Evolutionary conservation across 495 filamentous ascomycete species (phyloP).

Genomic region (Lepidopterella palustris): DNA sequence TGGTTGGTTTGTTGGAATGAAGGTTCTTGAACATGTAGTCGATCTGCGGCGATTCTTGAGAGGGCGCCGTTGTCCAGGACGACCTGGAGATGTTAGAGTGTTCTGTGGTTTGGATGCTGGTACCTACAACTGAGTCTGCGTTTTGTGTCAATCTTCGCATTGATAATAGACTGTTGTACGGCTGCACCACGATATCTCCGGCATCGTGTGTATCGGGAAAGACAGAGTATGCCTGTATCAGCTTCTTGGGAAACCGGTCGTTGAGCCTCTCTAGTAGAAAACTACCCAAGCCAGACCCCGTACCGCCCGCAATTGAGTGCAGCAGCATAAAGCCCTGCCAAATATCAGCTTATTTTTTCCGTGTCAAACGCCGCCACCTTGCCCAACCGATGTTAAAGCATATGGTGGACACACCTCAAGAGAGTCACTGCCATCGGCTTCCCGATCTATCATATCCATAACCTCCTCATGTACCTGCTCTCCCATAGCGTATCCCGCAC

Average conservation of each 20-base stretch:
- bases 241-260: slow-evolving; percentile 95
- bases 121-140: slow-evolving; percentile 78
- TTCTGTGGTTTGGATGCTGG: background rate
- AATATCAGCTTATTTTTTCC: background rate
- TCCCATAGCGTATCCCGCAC: slow-evolving; percentile 86
- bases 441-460: slow-evolving; percentile 98
- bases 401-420: slow-evolving; percentile 56
- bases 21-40: slow-evolving; percentile 86
- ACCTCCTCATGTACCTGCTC: slow-evolving; percentile 92
- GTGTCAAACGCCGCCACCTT: too few relatives aligned
- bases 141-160: slow-evolving; percentile 90
- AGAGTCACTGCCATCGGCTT: slow-evolving; percentile 95
- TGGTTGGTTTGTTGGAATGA: slow-evolving; percentile 98
- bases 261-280: slow-evolving; percentile 96
- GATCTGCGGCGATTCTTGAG: slow-evolving; percentile 87
- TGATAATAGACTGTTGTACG: slow-evolving; percentile 91
- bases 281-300: slow-evolving; percentile 87
- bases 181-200: slow-evolving; percentile 90
- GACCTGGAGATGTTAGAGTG: slow-evolving; percentile 43
- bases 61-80: slow-evolving; percentile 94
- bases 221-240: slow-evolving; percentile 98
- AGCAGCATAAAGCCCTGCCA: slow-evolving; percentile 89
- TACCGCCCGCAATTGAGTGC: slow-evolving; percentile 95
- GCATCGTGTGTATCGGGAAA: slow-evolving; percentile 84
- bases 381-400: too few relatives aligned